Evolutionary conservation across 306 rosid genomes (phyloP).

Genomic region (Gastrolobium villosum): DNA sequence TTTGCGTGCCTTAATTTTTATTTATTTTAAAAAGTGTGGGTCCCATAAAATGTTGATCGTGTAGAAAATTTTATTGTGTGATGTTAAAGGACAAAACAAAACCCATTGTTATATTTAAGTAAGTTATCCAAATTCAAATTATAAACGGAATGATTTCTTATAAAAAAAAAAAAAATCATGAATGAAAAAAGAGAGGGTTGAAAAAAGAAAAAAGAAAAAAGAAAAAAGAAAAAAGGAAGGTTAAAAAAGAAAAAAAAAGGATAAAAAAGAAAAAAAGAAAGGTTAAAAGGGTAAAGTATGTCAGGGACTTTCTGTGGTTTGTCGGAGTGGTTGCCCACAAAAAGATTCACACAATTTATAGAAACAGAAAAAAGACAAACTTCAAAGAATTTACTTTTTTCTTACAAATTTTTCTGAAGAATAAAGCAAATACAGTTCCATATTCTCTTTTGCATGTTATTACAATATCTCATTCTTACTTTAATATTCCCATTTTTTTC

Average conservation of each 20-base stretch:
- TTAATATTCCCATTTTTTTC: conserved; percentile 20
- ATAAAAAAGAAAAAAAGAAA: conserved; percentile 17
- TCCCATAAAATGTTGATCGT: too few species aligned
- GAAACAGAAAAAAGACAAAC: conserved; percentile 43
- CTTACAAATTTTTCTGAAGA: background rate
- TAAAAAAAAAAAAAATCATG: background rate
- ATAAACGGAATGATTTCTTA: background rate
- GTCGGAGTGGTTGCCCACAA: conserved; percentile 84
- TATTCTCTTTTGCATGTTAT: conserved; percentile 49
- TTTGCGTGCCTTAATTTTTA: too few species aligned
- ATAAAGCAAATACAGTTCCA: conserved; percentile 42
- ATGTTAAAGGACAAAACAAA: too few species aligned
- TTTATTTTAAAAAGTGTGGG: too few species aligned
- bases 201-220: background rate
- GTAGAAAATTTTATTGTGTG: too few species aligned
- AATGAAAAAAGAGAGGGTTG: background rate
- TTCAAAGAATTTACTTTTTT: conserved; percentile 44
- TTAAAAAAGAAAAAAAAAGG: conserved; percentile 22
- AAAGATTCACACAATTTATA: conserved; percentile 48
- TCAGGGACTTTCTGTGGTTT: conserved; percentile 68
- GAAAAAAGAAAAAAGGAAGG: conserved; percentile 22
- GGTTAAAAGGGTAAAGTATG: conserved; percentile 47
- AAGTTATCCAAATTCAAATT: background rate
- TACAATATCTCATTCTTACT: background rate
- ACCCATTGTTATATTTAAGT: background rate